Evolutionary conservation across 768 basidiomycete genomes (phyloP).

Genomic region (Crassisporium funariophilum): DNA sequence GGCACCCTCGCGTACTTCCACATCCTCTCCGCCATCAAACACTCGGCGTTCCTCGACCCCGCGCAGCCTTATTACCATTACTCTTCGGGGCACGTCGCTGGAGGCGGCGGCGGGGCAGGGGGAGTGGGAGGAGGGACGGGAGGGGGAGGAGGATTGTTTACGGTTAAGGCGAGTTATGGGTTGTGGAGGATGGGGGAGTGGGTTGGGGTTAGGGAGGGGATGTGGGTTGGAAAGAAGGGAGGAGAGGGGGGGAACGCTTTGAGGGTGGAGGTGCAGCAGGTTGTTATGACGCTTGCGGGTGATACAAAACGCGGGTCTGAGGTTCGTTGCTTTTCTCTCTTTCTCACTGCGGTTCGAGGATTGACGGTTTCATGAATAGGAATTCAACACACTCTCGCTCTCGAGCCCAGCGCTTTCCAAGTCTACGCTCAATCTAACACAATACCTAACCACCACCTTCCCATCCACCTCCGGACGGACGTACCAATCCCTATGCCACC

Average conservation of each 20-base stretch:
- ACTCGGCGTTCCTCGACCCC: constrained; percentile 77
- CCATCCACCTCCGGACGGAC: constrained; percentile 43
- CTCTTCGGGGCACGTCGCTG: no score
- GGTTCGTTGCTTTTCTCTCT: constrained; percentile 24
- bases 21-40: constrained; percentile 86
- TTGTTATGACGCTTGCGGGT: constrained; percentile 55
- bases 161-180: constrained; percentile 57
- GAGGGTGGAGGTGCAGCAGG: constrained; percentile 71
- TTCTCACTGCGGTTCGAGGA: background rate
- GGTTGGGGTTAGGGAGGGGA: constrained; percentile 57
- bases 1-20: constrained; percentile 96
- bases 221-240: constrained; percentile 42
- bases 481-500: constrained; percentile 58
- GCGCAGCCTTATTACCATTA: no score
- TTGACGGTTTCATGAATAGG: constrained; percentile 12
- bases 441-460: constrained; percentile 45
- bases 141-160: constrained; percentile 4
- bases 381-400: constrained; percentile 33
- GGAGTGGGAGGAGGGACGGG: no score
- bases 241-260: constrained; percentile 28
- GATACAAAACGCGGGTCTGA: constrained; percentile 27
- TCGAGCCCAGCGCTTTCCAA: constrained; percentile 44
- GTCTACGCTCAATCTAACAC: constrained; percentile 49
- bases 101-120: no score
- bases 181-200: constrained; percentile 59